Evolutionary conservation across 2,329 filamentous ascomycete genomes (phyloP).

Genomic region (Leptoxyphium fumago): DNA sequence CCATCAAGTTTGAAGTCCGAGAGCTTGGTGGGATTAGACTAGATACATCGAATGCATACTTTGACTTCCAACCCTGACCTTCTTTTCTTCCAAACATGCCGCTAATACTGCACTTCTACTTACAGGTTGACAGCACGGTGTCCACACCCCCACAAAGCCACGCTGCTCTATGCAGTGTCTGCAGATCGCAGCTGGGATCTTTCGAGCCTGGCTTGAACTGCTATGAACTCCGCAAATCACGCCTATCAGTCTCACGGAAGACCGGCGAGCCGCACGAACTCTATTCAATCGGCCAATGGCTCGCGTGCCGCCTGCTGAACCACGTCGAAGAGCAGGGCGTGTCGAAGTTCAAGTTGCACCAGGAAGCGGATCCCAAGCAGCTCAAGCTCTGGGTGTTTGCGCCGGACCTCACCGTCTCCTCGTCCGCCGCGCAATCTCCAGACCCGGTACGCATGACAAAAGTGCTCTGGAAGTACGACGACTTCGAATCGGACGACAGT

Average conservation of each 20-base stretch:
- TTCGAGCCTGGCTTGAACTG: conserved; percentile 8
- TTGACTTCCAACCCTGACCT: not conserved
- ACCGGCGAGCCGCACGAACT: not conserved
- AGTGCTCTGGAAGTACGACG: conserved; percentile 33
- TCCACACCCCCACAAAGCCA: too few species aligned
- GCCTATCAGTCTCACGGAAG: conserved; percentile 11
- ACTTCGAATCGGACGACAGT: conserved; percentile 13
- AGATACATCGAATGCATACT: conserved; percentile 16
- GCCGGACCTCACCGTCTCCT: conserved; percentile 42
- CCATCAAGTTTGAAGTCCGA: conserved; percentile 14
- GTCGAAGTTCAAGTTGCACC: conserved; percentile 39
- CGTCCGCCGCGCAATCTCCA: conserved; percentile 17
- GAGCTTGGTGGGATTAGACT: conserved; percentile 16
- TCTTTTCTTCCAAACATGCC: conserved; percentile 26
- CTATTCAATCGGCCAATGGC: conserved; percentile 23
- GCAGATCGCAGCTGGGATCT: not conserved
- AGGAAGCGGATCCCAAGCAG: not conserved
- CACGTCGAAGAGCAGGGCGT: conserved; percentile 41
- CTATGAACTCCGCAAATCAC: conserved; percentile 20
- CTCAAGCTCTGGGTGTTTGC: conserved; percentile 43
- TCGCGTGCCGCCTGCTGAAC: conserved; percentile 42
- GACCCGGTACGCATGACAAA: conserved; percentile 40
- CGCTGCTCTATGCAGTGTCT: not conserved
- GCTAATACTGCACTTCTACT: conserved; percentile 24
- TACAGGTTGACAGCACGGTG: conserved; percentile 28